Percentiles rank a stretch among this genome's conserved stretches.
Evolutionary conservation across 805 yeast species (phyloP).

Genomic region (Cephaloascus fragrans): DNA sequence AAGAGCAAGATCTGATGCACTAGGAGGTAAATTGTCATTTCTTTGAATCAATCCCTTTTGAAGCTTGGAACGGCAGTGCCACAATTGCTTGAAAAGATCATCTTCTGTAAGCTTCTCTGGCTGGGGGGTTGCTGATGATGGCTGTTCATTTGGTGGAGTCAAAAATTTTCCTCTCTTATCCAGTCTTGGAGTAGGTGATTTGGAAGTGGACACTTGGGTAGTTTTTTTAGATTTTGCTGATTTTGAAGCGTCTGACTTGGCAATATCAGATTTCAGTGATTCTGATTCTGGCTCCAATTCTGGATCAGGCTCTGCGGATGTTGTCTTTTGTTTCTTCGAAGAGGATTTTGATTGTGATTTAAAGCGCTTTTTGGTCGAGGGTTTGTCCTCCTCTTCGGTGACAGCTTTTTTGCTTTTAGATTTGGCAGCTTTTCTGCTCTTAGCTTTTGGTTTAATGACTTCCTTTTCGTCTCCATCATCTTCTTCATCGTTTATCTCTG

Average conservation of each 20-base stretch:
- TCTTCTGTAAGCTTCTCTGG: slow-evolving; percentile 18
- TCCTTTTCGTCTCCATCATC: slow-evolving; percentile 2
- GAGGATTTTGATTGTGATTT: slow-evolving; percentile 1
- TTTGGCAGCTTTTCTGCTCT: slow-evolving; percentile 2
- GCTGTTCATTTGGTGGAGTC: slow-evolving; percentile 4
- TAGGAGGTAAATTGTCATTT: slow-evolving; percentile 25
- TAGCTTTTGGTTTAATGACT: background rate
- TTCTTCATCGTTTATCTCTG: background rate
- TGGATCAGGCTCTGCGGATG: slow-evolving; percentile 1
- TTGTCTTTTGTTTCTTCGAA: slow-evolving; percentile 1
- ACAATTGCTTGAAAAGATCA: slow-evolving; percentile 32
- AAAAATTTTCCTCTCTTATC: too few species aligned
- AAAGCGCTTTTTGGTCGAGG: slow-evolving; percentile 4
- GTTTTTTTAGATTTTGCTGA: background rate
- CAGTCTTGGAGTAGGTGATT: too few species aligned
- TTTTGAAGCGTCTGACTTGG: slow-evolving; percentile 1
- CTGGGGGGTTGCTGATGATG: slow-evolving; percentile 4
- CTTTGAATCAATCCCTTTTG: slow-evolving; percentile 41
- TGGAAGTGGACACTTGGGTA: too few species aligned
- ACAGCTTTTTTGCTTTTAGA: too few species aligned
- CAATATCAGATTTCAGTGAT: slow-evolving; percentile 1
- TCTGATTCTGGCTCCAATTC: slow-evolving; percentile 1
- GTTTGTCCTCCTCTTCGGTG: slow-evolving; percentile 3
- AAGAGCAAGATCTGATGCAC: slow-evolving; percentile 31
- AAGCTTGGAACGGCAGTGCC: slow-evolving; percentile 37